phyloP scores from a whole-genome alignment of 148 eudicot species.

The Mesembryanthemum crystallinum region DNA sequence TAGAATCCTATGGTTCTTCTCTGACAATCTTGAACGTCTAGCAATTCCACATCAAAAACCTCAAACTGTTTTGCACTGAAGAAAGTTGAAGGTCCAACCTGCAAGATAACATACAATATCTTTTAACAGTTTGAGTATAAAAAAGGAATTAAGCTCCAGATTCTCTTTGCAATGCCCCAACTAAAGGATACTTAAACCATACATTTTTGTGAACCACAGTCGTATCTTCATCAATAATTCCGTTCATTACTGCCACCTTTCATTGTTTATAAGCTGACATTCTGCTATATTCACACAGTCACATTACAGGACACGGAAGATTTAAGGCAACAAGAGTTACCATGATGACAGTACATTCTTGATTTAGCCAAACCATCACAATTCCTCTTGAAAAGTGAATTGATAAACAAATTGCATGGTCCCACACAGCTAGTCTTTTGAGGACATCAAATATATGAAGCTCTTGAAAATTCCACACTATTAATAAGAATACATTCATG shows the following conservation, averaged over 20 bases:
- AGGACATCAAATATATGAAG: too few relatives aligned
- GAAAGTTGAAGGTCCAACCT: conserved; percentile 97
- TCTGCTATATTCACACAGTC: neutral
- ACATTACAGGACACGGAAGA: neutral
- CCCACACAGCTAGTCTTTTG: neutral
- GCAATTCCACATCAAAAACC: conserved; percentile 84
- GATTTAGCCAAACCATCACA: neutral
- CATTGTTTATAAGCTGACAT: neutral
- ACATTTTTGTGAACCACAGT: neutral
- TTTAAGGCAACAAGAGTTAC: too few relatives aligned
- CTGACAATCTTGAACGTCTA: conserved; percentile 70
- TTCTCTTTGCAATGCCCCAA: neutral
- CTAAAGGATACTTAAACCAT: neutral
- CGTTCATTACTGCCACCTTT: neutral
- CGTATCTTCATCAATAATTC: neutral
- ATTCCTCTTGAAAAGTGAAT: neutral
- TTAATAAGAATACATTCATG: neutral
- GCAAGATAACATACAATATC: conserved; percentile 17
- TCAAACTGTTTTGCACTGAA: conserved; percentile 92
- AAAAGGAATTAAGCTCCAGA: too few relatives aligned
- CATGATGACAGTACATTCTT: neutral
- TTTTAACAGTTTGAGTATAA: neutral
- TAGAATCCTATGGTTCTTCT: conserved; percentile 91
- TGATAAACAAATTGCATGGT: neutral
- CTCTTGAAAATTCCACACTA: neutral